phyloP scores from a whole-genome alignment of 2,329 filamentous ascomycete genomes.

The Diaporthe humulicola region DNA sequence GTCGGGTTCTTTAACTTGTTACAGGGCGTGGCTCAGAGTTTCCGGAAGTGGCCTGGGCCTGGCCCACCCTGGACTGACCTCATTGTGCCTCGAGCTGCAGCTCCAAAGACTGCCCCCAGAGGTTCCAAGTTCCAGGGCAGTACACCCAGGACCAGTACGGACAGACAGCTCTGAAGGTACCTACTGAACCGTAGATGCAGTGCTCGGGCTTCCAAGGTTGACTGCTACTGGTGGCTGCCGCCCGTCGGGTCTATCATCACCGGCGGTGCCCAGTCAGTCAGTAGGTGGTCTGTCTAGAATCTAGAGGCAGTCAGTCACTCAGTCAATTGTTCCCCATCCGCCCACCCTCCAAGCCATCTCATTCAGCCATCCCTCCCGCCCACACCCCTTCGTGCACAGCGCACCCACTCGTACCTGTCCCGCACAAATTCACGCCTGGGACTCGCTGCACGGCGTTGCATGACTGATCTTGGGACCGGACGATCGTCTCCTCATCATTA shows the following conservation, averaged over 20 bases:
- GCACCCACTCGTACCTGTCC: conserved; percentile 4
- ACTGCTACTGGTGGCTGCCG: neutral
- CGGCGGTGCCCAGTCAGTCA: neutral
- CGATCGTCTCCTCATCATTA: conserved; percentile 18
- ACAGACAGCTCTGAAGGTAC: neutral
- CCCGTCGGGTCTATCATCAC: neutral
- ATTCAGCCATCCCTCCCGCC: neutral
- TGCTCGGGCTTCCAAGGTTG: neutral
- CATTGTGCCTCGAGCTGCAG: conserved; percentile 6
- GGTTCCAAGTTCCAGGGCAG: neutral
- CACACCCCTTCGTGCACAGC: neutral
- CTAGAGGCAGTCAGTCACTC: neutral
- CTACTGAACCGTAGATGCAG: neutral
- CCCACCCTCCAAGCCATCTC: neutral
- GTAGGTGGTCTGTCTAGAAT: neutral
- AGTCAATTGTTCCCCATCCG: neutral
- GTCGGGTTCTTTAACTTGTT: neutral
- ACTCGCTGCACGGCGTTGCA: conserved; percentile 8
- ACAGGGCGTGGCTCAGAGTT: conserved; percentile 13
- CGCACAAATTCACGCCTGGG: conserved; percentile 5
- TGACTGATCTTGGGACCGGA: conserved; percentile 20
- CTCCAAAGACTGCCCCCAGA: neutral
- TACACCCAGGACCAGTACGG: neutral
- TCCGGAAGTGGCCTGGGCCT: conserved; percentile 6
- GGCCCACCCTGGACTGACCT: conserved; percentile 19